A percentile compares a stretch with the other conserved stretches of the same genome.
Evolutionary conservation across 2,329 filamentous ascomycete genomes (phyloP).

Genomic region (Aspergillus terreus): DNA sequence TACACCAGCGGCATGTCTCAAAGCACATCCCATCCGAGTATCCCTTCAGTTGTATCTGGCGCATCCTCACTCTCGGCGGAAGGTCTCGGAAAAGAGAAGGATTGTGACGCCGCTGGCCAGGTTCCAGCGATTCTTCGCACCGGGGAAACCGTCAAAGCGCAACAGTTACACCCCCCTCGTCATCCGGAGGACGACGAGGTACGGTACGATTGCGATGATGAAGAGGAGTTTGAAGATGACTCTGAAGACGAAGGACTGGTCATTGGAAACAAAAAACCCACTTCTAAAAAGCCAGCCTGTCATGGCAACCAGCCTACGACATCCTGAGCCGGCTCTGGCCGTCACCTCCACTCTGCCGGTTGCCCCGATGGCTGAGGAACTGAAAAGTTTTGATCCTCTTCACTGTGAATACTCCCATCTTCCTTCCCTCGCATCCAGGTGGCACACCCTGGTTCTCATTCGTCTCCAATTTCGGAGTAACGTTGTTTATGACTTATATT

Average conservation of each 20-base stretch:
- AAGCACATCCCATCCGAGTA: conserved; percentile 46
- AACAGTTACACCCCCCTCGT: conserved; percentile 15
- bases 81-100: conserved; percentile 26
- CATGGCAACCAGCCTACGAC: conserved; percentile 10
- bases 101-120: conserved; percentile 20
- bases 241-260: conserved; percentile 42
- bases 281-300: conserved; percentile 19
- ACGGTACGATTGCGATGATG: conserved; percentile 40
- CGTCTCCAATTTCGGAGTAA: conserved; percentile 1
- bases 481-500: conserved; percentile 4
- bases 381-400: neutral
- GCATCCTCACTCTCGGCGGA: conserved; percentile 45
- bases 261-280: conserved; percentile 34
- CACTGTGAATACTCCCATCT: neutral
- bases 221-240: conserved; percentile 36
- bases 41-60: conserved; percentile 43
- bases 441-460: neutral
- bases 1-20: conserved; percentile 46
- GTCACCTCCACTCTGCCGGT: too few relatives aligned
- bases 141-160: conserved; percentile 39
- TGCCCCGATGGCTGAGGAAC: neutral
- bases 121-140: conserved; percentile 40
- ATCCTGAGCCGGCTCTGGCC: conserved; percentile 3
- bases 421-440: neutral
- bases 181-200: conserved; percentile 35